Percentiles rank a stretch among this genome's conserved stretches.
Evolutionary conservation across 1,139 yeast genomes (phyloP).

Genomic region (Chernovozyma sophiae-reginae): DNA sequence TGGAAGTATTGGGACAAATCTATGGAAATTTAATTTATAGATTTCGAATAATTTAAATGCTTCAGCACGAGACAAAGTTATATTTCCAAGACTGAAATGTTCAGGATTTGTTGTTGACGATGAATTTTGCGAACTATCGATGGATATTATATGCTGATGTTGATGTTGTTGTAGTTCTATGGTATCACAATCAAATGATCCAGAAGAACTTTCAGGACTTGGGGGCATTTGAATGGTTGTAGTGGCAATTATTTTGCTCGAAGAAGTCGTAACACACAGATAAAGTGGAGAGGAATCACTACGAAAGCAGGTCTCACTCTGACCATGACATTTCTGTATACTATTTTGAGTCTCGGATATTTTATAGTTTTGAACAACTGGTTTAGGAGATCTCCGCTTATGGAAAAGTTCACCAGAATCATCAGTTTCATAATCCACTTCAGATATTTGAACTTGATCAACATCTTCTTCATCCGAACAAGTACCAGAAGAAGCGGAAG

Average conservation of each 20-base stretch:
- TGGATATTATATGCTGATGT: neutral
- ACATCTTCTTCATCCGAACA: neutral
- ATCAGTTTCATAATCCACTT: neutral
- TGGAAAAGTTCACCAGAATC: neutral
- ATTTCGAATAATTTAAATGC: conserved; percentile 27
- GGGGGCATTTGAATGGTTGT: conserved; percentile 6
- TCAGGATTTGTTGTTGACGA: neutral
- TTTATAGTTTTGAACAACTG: neutral
- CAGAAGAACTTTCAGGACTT: conserved; percentile 3
- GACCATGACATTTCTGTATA: neutral
- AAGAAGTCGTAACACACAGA: neutral
- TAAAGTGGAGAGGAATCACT: neutral
- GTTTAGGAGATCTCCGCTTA: neutral
- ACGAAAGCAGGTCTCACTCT: too few species aligned
- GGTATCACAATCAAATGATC: neutral
- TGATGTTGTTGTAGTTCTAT: neutral
- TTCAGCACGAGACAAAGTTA: conserved; percentile 17
- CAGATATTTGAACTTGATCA: neutral
- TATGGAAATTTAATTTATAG: conserved; percentile 31
- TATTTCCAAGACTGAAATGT: conserved; percentile 2
- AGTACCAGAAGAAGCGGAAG: neutral
- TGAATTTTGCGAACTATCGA: neutral
- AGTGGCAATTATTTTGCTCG: conserved; percentile 6
- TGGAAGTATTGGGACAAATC: conserved; percentile 40
- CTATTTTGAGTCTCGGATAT: neutral